A percentile compares a stretch with the other conserved stretches of the same genome.
Evolutionary conservation across 495 filamentous ascomycete species (phyloP).

Genomic region (Saxispiralis lemnorum): DNA sequence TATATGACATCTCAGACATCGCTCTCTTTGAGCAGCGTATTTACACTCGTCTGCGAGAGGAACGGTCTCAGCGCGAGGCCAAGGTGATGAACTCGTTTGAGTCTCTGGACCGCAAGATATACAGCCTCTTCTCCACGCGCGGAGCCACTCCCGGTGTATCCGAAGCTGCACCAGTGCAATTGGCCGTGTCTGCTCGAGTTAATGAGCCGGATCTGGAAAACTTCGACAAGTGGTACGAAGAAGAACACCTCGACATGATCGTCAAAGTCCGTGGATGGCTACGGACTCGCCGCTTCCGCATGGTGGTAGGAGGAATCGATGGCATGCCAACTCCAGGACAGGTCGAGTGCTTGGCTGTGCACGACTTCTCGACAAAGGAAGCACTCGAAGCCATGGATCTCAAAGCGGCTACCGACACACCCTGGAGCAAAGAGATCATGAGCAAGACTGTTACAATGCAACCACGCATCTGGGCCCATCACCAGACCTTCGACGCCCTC

Average conservation of each 20-base stretch:
- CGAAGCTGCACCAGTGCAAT: conserved; percentile 33
- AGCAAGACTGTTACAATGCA: conserved; percentile 39
- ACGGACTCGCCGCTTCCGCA: conserved; percentile 46
- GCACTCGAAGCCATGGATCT: conserved; percentile 46
- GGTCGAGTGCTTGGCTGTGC: conserved; percentile 43
- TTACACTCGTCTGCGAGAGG: conserved; percentile 49
- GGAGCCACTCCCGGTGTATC: conserved; percentile 29
- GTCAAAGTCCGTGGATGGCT: conserved; percentile 60
- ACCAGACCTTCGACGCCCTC: conserved; percentile 48
- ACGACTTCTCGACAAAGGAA: conserved; percentile 51
- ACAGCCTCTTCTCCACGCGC: conserved; percentile 35
- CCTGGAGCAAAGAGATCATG: conserved; percentile 36
- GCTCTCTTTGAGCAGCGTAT: conserved; percentile 42
- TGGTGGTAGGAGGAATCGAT: conserved; percentile 29
- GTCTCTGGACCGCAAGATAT: conserved; percentile 45
- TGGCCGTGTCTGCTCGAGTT: conserved; percentile 42
- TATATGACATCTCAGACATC: conserved; percentile 67
- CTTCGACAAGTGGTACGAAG: conserved; percentile 47
- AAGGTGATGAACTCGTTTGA: conserved; percentile 59
- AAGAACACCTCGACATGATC: conserved; percentile 56
- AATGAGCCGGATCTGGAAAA: conserved; percentile 34
- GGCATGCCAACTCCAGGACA: conserved; percentile 24
- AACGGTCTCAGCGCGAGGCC: conserved; percentile 55
- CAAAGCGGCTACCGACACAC: conserved; percentile 40
- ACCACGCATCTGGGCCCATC: conserved; percentile 46